These are phyloP conservation scores for Arctostaphylos glauca DNA, from an alignment of 148 eudicot species.

Conservation along the genomic window DNA sequence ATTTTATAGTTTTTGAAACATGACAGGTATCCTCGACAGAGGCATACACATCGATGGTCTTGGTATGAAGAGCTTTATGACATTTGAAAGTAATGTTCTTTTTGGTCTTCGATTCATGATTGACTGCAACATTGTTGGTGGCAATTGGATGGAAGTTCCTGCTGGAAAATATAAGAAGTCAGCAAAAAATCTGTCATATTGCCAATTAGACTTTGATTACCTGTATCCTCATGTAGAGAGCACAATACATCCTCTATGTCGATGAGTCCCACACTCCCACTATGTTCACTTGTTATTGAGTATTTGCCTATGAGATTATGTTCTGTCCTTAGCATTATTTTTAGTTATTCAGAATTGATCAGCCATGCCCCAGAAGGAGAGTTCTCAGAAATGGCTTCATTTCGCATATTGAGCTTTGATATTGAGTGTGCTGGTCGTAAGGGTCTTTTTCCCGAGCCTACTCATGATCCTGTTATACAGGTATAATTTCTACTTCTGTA, in stretches of 20 bases:
- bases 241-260: background rate
- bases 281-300: slow-evolving; percentile 5
- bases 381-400: slow-evolving; percentile 95
- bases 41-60: slow-evolving; percentile 93
- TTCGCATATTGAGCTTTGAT: slow-evolving; percentile 96
- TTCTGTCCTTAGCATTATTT: slow-evolving; percentile 28
- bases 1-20: slow-evolving; percentile 11
- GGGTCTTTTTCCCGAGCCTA: slow-evolving; percentile 93
- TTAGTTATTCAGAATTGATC: slow-evolving; percentile 72
- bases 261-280: background rate
- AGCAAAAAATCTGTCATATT: slow-evolving; percentile 58
- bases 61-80: slow-evolving; percentile 84
- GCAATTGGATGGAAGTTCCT: slow-evolving; percentile 95
- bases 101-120: slow-evolving; percentile 98
- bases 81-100: slow-evolving; percentile 91
- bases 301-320: background rate
- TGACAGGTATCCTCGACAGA: slow-evolving; percentile 82
- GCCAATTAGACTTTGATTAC: slow-evolving; percentile 94
- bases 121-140: slow-evolving; percentile 92
- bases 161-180: slow-evolving; percentile 64
- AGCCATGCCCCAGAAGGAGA: slow-evolving; percentile 96
- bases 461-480: slow-evolving; percentile 96
- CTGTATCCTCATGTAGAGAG: slow-evolving; percentile 63
- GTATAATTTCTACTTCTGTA: slow-evolving; percentile 28
- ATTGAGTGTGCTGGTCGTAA: slow-evolving; percentile 99